Percentiles rank a stretch among this genome's conserved stretches.
These are phyloP conservation scores for Cornus kousa DNA, from an alignment of 148 eudicot species.

Conservation along the genomic window DNA sequence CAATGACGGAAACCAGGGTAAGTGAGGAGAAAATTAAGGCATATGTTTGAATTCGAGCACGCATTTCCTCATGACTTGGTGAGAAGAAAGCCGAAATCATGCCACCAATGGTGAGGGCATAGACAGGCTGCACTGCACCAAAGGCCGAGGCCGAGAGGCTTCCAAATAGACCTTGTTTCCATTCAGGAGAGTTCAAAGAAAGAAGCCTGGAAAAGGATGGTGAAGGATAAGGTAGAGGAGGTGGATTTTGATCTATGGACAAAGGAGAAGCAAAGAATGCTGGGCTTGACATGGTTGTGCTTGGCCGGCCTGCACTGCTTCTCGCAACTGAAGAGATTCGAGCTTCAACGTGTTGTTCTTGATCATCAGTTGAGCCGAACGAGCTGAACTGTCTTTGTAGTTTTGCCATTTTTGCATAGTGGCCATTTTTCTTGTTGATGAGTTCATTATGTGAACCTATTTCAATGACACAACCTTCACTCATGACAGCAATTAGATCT, in stretches of 20 bases:
- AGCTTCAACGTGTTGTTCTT: slow-evolving; percentile 25
- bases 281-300: slow-evolving; percentile 62
- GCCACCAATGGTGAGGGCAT: slow-evolving; percentile 85
- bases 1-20: slow-evolving; percentile 49
- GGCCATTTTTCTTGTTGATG: slow-evolving; percentile 47
- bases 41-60: slow-evolving; percentile 53
- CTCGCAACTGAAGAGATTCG: slow-evolving; percentile 39
- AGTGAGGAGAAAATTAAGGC: slow-evolving; percentile 57
- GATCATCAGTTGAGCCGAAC: slow-evolving; percentile 17
- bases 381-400: slow-evolving; percentile 68
- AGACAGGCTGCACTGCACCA: slow-evolving; percentile 87
- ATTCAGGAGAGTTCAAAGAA: slow-evolving; percentile 65
- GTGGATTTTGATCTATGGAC: slow-evolving; percentile 10
- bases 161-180: slow-evolving; percentile 76
- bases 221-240: slow-evolving; percentile 24
- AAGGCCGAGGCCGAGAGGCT: slow-evolving; percentile 64
- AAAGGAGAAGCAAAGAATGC: slow-evolving; percentile 36
- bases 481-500: slow-evolving; percentile 73
- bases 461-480: slow-evolving; percentile 55
- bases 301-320: slow-evolving; percentile 54
- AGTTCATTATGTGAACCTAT: slow-evolving; percentile 69
- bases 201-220: slow-evolving; percentile 57
- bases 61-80: slow-evolving; percentile 62
- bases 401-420: slow-evolving; percentile 67
- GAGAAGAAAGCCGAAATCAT: slow-evolving; percentile 82